Evolutionary conservation across 1,284 basidiomycete genomes (phyloP).

Genomic region (Trametes pubescens): DNA sequence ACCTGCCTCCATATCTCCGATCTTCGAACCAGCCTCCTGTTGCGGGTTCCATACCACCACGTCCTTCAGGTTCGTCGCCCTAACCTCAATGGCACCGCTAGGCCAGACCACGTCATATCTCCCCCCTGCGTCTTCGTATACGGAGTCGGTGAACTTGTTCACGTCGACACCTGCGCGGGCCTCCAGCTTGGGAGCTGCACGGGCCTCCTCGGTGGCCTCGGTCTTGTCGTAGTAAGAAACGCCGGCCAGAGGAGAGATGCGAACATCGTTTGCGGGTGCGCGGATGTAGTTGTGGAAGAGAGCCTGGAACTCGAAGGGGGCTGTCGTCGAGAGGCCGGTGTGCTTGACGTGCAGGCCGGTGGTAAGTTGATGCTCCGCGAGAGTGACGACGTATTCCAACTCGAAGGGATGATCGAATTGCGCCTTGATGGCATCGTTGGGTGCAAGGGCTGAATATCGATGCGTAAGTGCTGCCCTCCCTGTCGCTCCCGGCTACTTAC

Average conservation of each 20-base stretch:
- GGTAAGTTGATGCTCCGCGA: conserved; percentile 76
- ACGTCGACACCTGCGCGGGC: conserved; percentile 70
- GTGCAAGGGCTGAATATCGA: conserved; percentile 60
- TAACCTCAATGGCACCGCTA: conserved; percentile 63
- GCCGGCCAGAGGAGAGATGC: conserved; percentile 67
- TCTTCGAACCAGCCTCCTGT: conserved; percentile 68
- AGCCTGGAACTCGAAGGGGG: conserved; percentile 82
- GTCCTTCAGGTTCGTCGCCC: conserved; percentile 71
- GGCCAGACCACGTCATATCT: conserved; percentile 70
- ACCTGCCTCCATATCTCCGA: conserved; percentile 85
- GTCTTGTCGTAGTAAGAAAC: conserved; percentile 83
- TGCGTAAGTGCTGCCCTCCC: conserved; percentile 1
- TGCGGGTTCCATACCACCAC: conserved; percentile 91
- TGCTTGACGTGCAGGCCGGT: conserved; percentile 86
- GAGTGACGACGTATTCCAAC: conserved; percentile 81
- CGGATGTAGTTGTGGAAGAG: conserved; percentile 88
- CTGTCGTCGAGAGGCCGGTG: conserved; percentile 53
- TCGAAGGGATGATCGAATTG: conserved; percentile 71
- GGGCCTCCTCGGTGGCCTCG: conserved; percentile 60
- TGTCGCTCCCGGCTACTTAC: conserved; percentile 52
- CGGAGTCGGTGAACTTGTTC: conserved; percentile 69
- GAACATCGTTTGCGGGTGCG: conserved; percentile 66
- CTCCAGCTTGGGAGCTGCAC: conserved; percentile 64
- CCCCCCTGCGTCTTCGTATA: conserved; percentile 72
- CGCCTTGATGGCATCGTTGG: conserved; percentile 63